Evolutionary conservation across 2,329 filamentous ascomycete species (phyloP).

Genomic region (Aspergillus thermomutatus): DNA sequence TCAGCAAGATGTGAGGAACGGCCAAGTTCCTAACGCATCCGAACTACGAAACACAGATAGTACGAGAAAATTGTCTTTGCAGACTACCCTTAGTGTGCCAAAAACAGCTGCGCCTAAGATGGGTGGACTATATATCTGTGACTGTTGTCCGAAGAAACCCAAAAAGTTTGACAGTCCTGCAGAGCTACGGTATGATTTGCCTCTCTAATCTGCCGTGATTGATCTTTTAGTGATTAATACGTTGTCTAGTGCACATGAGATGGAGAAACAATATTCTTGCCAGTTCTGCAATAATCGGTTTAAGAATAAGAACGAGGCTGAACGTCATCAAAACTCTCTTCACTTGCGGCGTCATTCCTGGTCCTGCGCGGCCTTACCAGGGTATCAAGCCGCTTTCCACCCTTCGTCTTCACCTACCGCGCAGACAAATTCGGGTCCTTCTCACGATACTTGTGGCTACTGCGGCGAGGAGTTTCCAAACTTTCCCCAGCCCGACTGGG

Average conservation of each 20-base stretch:
- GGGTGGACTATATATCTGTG: constrained; percentile 68
- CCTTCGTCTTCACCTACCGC: constrained; percentile 57
- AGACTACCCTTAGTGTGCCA: constrained; percentile 28
- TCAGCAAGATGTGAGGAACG: constrained; percentile 33
- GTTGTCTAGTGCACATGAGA: constrained; percentile 69
- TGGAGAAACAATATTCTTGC: constrained; percentile 95
- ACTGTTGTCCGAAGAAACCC: constrained; percentile 95
- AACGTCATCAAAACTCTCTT: constrained; percentile 91
- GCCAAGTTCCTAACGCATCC: constrained; percentile 33
- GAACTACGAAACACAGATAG: constrained; percentile 39
- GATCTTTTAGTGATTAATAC: background rate
- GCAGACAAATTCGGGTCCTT: constrained; percentile 34
- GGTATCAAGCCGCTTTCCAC: constrained; percentile 81
- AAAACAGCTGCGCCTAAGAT: constrained; percentile 45
- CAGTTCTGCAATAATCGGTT: constrained; percentile 90
- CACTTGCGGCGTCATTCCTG: constrained; percentile 91
- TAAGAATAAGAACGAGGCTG: constrained; percentile 98
- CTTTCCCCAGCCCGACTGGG: constrained; percentile 76
- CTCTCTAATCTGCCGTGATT: background rate
- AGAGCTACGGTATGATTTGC: constrained; percentile 70
- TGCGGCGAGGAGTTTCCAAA: constrained; percentile 89
- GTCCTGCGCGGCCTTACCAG: constrained; percentile 83
- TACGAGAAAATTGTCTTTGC: constrained; percentile 48
- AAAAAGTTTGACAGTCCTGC: constrained; percentile 88
- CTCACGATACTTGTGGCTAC: constrained; percentile 80